Evolutionary conservation across 2,329 filamentous ascomycete genomes (phyloP).

Genomic region (Ophidiomyces ophidiicola): DNA sequence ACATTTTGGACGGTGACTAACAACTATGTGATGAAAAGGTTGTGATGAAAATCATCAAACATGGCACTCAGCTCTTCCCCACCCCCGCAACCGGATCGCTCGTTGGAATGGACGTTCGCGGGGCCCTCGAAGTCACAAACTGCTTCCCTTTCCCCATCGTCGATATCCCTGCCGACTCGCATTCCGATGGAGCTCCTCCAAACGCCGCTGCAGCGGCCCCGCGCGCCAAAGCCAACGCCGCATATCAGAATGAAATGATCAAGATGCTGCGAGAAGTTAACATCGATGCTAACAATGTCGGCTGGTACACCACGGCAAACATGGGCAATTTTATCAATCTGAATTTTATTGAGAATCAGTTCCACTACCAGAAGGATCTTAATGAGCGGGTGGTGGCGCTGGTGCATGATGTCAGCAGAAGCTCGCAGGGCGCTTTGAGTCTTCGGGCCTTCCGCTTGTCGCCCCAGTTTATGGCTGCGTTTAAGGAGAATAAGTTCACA

Average conservation of each 20-base stretch:
- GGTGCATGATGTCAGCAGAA: conserved; percentile 90
- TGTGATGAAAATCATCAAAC: conserved; percentile 96
- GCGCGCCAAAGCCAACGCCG: conserved; percentile 75
- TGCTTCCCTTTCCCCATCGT: conserved; percentile 82
- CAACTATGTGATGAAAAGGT: conserved; percentile 45
- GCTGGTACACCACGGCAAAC: conserved; percentile 96
- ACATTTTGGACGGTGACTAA: conserved; percentile 11
- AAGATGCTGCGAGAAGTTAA: conserved; percentile 93
- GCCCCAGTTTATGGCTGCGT: conserved; percentile 74
- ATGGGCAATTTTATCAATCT: conserved; percentile 97
- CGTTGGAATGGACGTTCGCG: conserved; percentile 81
- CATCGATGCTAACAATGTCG: conserved; percentile 92
- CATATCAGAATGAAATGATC: conserved; percentile 95
- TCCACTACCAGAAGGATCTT: conserved; percentile 83
- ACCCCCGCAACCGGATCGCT: conserved; percentile 80
- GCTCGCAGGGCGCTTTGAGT: conserved; percentile 80
- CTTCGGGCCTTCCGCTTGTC: conserved; percentile 85
- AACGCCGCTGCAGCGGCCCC: conserved; percentile 76
- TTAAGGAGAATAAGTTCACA: conserved; percentile 96
- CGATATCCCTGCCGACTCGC: conserved; percentile 57
- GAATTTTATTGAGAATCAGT: conserved; percentile 95
- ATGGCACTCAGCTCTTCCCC: conserved; percentile 77
- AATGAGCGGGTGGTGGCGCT: conserved; percentile 80
- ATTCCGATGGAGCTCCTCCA: conserved; percentile 57
- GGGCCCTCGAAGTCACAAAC: conserved; percentile 81